phyloP scores from a whole-genome alignment of 805 yeast genomes.

The Pichia occidentalis region DNA sequence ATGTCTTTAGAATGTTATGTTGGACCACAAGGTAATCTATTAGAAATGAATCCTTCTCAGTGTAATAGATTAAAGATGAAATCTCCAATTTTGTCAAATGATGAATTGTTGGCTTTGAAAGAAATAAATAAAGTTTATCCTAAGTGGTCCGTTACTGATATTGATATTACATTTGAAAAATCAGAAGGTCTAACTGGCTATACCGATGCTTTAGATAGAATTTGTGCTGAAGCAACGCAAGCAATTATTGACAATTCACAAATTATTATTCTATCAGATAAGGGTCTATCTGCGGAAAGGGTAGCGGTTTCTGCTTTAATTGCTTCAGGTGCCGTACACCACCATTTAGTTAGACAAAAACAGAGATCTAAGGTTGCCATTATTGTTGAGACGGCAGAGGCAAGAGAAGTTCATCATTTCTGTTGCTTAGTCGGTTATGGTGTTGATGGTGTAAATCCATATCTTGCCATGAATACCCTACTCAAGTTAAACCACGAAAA shows the following conservation, averaged over 20 bases:
- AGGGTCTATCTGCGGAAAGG: conserved; percentile 49
- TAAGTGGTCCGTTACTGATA: conserved; percentile 72
- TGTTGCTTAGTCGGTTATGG: conserved; percentile 95
- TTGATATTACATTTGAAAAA: conserved; percentile 85
- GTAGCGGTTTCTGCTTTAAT: conserved; percentile 81
- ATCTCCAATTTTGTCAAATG: conserved; percentile 73
- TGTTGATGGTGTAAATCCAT: conserved; percentile 94
- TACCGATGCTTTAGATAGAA: conserved; percentile 73
- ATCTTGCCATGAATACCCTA: conserved; percentile 84
- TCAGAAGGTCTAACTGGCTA: conserved; percentile 82
- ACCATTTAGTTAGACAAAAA: conserved; percentile 89
- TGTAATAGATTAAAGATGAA: conserved; percentile 80
- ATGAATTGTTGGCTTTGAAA: conserved; percentile 68
- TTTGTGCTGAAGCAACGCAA: conserved; percentile 80
- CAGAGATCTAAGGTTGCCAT: conserved; percentile 94
- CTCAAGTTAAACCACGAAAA: conserved; percentile 79
- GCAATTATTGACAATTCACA: conserved; percentile 74
- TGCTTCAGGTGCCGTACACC: conserved; percentile 97
- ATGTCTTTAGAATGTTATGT: conserved; percentile 96
- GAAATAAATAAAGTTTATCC: conserved; percentile 73
- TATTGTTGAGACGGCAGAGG: conserved; percentile 91
- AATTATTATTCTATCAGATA: conserved; percentile 73
- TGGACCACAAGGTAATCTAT: conserved; percentile 96
- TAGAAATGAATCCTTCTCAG: conserved; percentile 88
- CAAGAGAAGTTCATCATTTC: conserved; percentile 94